Evolutionary conservation across 1,139 yeast species (phyloP).

Genomic region (Suhomyces terraborum): DNA sequence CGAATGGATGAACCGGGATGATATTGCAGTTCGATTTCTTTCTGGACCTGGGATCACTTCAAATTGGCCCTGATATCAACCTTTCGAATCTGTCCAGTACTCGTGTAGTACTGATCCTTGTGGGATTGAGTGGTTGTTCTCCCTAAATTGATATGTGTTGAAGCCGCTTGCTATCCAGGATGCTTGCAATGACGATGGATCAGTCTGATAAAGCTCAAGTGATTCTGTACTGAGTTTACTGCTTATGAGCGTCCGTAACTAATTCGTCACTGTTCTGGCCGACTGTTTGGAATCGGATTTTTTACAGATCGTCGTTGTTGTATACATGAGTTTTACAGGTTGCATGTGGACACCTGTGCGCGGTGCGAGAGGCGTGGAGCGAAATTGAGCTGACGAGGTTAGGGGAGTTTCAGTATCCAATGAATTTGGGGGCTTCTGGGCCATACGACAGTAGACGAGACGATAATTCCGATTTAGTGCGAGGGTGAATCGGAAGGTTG

Average conservation of each 20-base stretch:
- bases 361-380: slow-evolving; percentile 1
- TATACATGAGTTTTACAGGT: slow-evolving; percentile 13
- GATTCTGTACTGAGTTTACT: background rate
- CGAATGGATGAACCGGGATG: background rate
- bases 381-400: background rate
- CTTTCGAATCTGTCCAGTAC: slow-evolving; percentile 4
- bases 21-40: background rate
- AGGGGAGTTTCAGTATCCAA: background rate
- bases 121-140: slow-evolving; percentile 1
- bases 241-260: slow-evolving; percentile 9
- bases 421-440: background rate
- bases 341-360: slow-evolving; percentile 11
- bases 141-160: background rate
- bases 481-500: no score
- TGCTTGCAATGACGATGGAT: slow-evolving; percentile 3
- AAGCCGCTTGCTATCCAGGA: slow-evolving; percentile 2
- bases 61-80: slow-evolving; percentile 1
- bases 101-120: slow-evolving; percentile 4
- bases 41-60: slow-evolving; percentile 4
- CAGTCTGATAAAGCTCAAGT: background rate
- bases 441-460: no score
- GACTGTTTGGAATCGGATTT: slow-evolving; percentile 13
- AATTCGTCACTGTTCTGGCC: slow-evolving; percentile 12
- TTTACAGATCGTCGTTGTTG: slow-evolving; percentile 16
- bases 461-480: no score